Percentiles rank a stretch among this genome's conserved stretches.
phyloP scores from a whole-genome alignment of 129 eudicot genomes.

The Heracleum sosnowskyi region DNA sequence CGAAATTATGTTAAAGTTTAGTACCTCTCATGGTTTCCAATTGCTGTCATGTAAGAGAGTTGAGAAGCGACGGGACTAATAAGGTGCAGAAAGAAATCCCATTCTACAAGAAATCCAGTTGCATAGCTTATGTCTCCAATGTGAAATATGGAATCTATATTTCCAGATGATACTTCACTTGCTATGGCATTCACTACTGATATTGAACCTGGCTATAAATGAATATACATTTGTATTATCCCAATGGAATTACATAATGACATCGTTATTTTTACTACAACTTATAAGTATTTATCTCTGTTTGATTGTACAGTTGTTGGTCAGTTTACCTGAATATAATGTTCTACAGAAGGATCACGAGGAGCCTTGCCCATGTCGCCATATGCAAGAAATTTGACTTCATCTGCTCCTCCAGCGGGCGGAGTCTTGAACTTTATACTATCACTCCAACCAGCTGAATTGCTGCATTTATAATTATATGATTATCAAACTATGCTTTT shows the following conservation, averaged over 20 bases:
- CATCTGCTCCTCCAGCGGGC: constrained; percentile 66
- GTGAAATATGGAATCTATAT: constrained; percentile 67
- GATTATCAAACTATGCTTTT: background rate
- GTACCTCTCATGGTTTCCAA: constrained; percentile 95
- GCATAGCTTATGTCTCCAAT: constrained; percentile 96
- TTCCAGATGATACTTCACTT: constrained; percentile 53
- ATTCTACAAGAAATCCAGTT: constrained; percentile 79
- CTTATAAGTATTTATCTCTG: background rate
- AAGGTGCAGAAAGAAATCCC: constrained; percentile 89
- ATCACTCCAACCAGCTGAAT: constrained; percentile 70
- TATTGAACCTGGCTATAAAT: constrained; percentile 73
- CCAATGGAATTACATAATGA: background rate
- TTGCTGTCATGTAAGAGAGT: constrained; percentile 88
- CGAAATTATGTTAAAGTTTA: background rate
- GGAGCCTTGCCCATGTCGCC: constrained; percentile 99
- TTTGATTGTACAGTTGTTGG: background rate
- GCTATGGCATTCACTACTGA: constrained; percentile 55
- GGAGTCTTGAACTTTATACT: constrained; percentile 51
- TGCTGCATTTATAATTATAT: constrained; percentile 27
- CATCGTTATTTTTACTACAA: background rate
- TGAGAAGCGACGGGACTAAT: constrained; percentile 64
- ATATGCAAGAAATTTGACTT: constrained; percentile 57
- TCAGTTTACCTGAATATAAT: constrained; percentile 69
- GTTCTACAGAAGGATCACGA: constrained; percentile 66
- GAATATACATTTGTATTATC: background rate